These are phyloP conservation scores for Cenococcum geophilum DNA, from an alignment of 495 filamentous ascomycete genomes.

Conservation along the genomic window DNA sequence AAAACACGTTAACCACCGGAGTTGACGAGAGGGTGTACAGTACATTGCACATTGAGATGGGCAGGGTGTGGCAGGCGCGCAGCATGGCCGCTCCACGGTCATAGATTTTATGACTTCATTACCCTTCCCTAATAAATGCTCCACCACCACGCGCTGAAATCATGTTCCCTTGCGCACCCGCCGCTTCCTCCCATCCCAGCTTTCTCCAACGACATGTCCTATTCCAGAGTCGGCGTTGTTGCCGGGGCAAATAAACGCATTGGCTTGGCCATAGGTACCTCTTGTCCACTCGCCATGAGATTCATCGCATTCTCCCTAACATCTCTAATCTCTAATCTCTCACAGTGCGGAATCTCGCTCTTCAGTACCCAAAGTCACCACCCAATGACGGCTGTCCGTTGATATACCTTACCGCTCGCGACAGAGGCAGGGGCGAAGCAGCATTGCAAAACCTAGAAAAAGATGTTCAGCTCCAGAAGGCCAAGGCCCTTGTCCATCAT, in stretches of 20 bases:
- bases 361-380: constrained; percentile 45
- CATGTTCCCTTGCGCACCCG: too few species aligned
- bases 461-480: constrained; percentile 41
- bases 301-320: neutral
- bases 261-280: constrained; percentile 28
- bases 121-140: too few species aligned
- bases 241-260: constrained; percentile 44
- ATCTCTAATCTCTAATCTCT: constrained; percentile 1
- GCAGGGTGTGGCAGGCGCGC: too few species aligned
- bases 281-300: neutral
- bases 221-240: constrained; percentile 37
- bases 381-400: constrained; percentile 43
- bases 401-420: constrained; percentile 50
- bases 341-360: constrained; percentile 40
- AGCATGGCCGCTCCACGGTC: too few species aligned
- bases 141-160: too few species aligned
- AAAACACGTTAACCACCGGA: too few species aligned
- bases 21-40: too few species aligned
- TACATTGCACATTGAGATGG: too few species aligned
- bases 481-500: constrained; percentile 40
- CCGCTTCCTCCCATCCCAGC: too few species aligned
- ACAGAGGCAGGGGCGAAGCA: constrained; percentile 39
- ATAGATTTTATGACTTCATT: too few species aligned
- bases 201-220: constrained; percentile 19
- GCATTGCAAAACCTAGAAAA: constrained; percentile 39